A percentile compares a stretch with the other conserved stretches of the same genome.
Conservation (phyloP, 2,329 filamentous ascomycete species). For the Fusarium hostae region DNA sequence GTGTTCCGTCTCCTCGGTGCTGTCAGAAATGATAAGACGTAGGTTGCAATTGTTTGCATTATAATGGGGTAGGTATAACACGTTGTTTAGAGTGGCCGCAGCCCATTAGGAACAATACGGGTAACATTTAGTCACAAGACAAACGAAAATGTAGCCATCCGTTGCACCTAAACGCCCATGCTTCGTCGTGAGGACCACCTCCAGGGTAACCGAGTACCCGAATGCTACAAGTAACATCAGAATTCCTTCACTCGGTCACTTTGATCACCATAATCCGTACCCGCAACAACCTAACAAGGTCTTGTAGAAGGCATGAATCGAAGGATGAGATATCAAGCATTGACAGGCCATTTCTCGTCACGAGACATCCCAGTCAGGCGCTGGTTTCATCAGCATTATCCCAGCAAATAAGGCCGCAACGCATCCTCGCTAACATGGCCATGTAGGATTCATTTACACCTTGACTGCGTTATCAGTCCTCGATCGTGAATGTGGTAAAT, state of each 20-base stretch:
- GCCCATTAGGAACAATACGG: background rate
- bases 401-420: conserved; percentile 28
- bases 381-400: conserved; percentile 1
- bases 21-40: conserved; percentile 1
- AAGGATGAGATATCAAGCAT: background rate
- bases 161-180: background rate
- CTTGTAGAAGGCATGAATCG: background rate
- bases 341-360: background rate
- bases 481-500: background rate
- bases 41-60: background rate
- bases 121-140: background rate
- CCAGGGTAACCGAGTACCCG: background rate
- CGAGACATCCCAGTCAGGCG: conserved; percentile 7
- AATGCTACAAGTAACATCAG: background rate
- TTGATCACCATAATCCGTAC: conserved; percentile 16
- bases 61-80: background rate
- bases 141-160: background rate
- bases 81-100: background rate
- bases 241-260: background rate
- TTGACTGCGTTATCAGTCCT: background rate
- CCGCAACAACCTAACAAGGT: background rate
- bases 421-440: conserved; percentile 4
- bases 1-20: conserved; percentile 6
- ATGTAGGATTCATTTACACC: background rate
- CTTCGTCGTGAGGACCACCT: background rate